phyloP scores from a whole-genome alignment of 768 basidiomycete genomes.

The Xerocomellus chrysenteron region DNA sequence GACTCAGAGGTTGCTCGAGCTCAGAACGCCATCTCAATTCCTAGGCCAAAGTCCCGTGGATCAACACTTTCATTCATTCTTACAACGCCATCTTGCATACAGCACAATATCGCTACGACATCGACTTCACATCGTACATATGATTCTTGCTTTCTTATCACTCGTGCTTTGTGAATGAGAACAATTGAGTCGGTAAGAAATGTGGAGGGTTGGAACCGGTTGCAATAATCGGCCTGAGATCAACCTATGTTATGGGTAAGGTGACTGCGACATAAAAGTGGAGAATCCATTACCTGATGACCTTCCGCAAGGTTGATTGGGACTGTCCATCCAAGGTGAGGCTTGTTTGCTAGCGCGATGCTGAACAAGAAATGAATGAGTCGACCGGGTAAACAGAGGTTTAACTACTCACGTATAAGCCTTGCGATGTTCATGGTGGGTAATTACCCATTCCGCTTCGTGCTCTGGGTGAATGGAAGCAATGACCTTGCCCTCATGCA shows the following conservation, averaged over 20 bases:
- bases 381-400: background rate
- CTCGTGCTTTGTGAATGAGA: rapidly evolving
- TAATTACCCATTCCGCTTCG: background rate
- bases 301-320: background rate
- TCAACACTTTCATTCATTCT: too few relatives aligned
- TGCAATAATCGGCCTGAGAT: background rate
- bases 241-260: background rate
- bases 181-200: background rate
- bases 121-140: background rate
- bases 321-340: background rate
- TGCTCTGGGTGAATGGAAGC: background rate
- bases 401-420: background rate
- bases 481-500: background rate
- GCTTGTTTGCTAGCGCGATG: background rate
- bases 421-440: rapidly evolving
- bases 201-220: background rate
- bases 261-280: background rate
- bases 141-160: background rate
- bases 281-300: background rate
- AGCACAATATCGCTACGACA: background rate
- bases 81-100: background rate
- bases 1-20: too few relatives aligned
- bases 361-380: background rate
- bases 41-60: too few relatives aligned
- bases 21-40: too few relatives aligned